Evolutionary conservation across 2,329 filamentous ascomycete genomes (phyloP).

Genomic region (Byssothecium circinans): DNA sequence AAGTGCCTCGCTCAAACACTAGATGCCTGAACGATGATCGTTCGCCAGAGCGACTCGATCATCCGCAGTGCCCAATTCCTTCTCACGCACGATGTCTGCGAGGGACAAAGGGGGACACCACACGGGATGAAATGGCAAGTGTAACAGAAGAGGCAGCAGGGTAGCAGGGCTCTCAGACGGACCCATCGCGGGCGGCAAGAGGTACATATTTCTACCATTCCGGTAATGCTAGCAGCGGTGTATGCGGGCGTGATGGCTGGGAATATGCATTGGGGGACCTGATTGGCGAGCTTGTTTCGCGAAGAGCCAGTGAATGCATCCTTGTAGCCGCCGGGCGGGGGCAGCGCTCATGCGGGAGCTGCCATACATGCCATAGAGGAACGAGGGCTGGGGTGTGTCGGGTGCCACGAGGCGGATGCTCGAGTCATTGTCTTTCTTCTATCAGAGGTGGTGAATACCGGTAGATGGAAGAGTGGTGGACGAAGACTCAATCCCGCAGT

Average conservation of each 20-base stretch:
- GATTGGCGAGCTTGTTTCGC: constrained; percentile 36
- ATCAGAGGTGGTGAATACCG: not conserved
- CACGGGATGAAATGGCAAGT: constrained; percentile 27
- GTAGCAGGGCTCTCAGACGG: constrained; percentile 3
- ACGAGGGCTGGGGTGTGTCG: constrained; percentile 1
- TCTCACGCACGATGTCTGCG: not conserved
- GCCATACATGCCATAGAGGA: not conserved
- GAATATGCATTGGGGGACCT: constrained; percentile 14
- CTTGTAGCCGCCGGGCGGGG: constrained; percentile 40
- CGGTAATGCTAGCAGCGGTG: constrained; percentile 9
- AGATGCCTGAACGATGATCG: too few relatives aligned
- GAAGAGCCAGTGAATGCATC: constrained; percentile 34
- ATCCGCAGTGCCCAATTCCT: too few relatives aligned
- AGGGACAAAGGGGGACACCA: constrained; percentile 27
- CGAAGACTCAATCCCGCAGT: too few relatives aligned
- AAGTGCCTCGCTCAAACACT: not conserved
- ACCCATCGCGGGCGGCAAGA: constrained; percentile 15
- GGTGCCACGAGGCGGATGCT: constrained; percentile 3
- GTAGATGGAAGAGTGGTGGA: not conserved
- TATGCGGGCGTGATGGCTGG: constrained; percentile 28
- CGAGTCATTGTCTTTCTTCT: not conserved
- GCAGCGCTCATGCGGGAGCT: constrained; percentile 11
- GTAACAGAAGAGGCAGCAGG: constrained; percentile 28
- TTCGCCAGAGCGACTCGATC: too few relatives aligned
- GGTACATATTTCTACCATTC: constrained; percentile 24